Conservation (phyloP, 2,329 filamentous ascomycete species). For the Fusarium brevicatenulatum region DNA sequence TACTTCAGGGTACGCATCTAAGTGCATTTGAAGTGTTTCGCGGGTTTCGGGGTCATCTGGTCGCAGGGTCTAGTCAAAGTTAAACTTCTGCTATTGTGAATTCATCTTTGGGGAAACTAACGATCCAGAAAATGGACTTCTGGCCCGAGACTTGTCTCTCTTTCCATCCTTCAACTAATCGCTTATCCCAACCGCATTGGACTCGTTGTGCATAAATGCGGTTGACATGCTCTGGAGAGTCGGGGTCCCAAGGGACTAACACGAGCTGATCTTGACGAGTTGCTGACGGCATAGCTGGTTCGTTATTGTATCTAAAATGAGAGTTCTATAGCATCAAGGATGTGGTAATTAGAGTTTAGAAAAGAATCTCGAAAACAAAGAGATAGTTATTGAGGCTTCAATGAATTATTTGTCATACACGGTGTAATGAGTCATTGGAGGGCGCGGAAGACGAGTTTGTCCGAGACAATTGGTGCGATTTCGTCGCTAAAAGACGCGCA, state of each 20-base stretch:
- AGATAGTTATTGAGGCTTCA: neutral
- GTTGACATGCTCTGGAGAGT: constrained; percentile 24
- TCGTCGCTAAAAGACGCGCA: neutral
- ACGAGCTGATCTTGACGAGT: constrained; percentile 9
- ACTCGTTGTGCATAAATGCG: constrained; percentile 29
- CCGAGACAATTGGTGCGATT: neutral
- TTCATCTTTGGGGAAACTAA: neutral
- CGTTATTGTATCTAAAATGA: neutral
- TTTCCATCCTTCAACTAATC: constrained; percentile 31
- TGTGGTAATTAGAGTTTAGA: too few relatives aligned
- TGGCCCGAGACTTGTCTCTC: constrained; percentile 23
- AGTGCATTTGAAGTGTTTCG: constrained; percentile 18
- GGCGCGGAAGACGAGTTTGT: constrained; percentile 5
- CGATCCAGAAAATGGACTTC: constrained; percentile 45
- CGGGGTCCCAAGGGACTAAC: constrained; percentile 41
- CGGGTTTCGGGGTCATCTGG: neutral
- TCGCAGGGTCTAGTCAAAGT: constrained; percentile 16
- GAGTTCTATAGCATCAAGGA: too few relatives aligned
- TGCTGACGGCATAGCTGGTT: constrained; percentile 12
- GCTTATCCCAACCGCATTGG: constrained; percentile 38
- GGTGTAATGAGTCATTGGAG: constrained; percentile 8
- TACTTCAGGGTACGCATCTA: constrained; percentile 31
- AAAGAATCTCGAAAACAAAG: neutral
- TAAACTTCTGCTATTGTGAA: neutral
- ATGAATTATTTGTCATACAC: neutral